phyloP scores from a whole-genome alignment of 805 yeast genomes.

The Starmerella khaoyaiensis region DNA sequence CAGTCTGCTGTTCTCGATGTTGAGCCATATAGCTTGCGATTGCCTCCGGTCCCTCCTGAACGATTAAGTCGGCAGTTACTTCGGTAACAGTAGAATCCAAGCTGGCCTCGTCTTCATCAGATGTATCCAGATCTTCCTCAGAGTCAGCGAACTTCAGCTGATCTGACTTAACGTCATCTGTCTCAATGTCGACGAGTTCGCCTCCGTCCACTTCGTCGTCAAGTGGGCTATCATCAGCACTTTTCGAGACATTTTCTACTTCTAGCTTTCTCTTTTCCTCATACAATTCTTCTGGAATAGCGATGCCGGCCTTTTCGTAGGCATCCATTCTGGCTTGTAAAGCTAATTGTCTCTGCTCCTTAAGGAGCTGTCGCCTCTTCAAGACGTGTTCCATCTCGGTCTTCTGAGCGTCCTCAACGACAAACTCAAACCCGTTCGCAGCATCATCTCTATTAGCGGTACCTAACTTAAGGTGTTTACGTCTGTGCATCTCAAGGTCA shows the following conservation, averaged over 20 bases:
- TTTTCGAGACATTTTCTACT: not conserved
- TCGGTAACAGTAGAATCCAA: constrained; percentile 24
- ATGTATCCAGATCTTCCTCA: constrained; percentile 35
- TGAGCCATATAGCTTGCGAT: constrained; percentile 13
- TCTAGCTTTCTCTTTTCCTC: no score
- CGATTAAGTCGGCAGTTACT: constrained; percentile 19
- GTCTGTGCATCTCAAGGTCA: constrained; percentile 20
- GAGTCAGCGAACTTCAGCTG: constrained; percentile 52
- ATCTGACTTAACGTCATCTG: no score
- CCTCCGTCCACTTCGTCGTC: constrained; percentile 7
- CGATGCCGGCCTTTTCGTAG: constrained; percentile 13
- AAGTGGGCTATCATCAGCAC: not conserved
- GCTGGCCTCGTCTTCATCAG: constrained; percentile 37
- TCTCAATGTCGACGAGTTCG: constrained; percentile 25
- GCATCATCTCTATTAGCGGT: constrained; percentile 13
- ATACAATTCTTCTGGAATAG: constrained; percentile 6
- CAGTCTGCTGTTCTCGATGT: constrained; percentile 4
- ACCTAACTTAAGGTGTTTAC: constrained; percentile 8
- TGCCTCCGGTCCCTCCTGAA: constrained; percentile 23
- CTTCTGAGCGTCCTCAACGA: constrained; percentile 20
- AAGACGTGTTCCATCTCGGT: constrained; percentile 19
- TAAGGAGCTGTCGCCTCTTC: constrained; percentile 6
- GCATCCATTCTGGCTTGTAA: constrained; percentile 14
- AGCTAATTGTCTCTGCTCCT: constrained; percentile 5
- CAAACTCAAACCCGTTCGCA: constrained; percentile 21